A percentile compares a stretch with the other conserved stretches of the same genome.
These are phyloP conservation scores for Trypanosoma lewisi DNA, from an alignment of 208 protist species.

Conservation along the genomic window DNA sequence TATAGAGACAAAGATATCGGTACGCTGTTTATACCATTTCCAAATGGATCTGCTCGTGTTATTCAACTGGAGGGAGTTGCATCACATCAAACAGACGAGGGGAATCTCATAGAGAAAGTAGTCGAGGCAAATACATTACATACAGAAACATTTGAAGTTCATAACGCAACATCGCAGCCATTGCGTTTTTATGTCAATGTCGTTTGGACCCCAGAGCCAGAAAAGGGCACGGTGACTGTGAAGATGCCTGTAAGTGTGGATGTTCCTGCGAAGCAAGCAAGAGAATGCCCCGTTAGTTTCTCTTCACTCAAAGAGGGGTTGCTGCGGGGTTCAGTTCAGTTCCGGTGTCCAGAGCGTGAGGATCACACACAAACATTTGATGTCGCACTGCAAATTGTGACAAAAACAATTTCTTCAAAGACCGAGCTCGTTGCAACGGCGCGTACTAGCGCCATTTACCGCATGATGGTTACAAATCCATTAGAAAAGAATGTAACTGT, in stretches of 20 bases:
- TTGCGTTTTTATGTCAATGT: constrained; percentile 87
- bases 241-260: constrained; percentile 79
- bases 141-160: constrained; percentile 57
- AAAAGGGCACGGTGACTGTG: constrained; percentile 57
- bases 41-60: constrained; percentile 83
- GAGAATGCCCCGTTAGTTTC: constrained; percentile 81
- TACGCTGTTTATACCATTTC: constrained; percentile 92
- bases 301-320: constrained; percentile 78
- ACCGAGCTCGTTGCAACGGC: constrained; percentile 81
- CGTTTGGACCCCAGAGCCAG: constrained; percentile 56
- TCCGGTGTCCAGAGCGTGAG: constrained; percentile 61
- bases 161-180: constrained; percentile 75
- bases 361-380: constrained; percentile 88
- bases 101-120: constrained; percentile 39
- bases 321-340: constrained; percentile 62
- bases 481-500: constrained; percentile 74
- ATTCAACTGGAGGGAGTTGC: constrained; percentile 81
- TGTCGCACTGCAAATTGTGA: constrained; percentile 61
- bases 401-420: constrained; percentile 28
- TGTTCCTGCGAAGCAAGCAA: constrained; percentile 64
- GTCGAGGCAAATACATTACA: constrained; percentile 46
- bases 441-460: constrained; percentile 66
- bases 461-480: constrained; percentile 89
- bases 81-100: constrained; percentile 42
- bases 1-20: constrained; percentile 66